Conservation (phyloP, 352 stramenopile genomes). For the Phytophthora cactorum region DNA sequence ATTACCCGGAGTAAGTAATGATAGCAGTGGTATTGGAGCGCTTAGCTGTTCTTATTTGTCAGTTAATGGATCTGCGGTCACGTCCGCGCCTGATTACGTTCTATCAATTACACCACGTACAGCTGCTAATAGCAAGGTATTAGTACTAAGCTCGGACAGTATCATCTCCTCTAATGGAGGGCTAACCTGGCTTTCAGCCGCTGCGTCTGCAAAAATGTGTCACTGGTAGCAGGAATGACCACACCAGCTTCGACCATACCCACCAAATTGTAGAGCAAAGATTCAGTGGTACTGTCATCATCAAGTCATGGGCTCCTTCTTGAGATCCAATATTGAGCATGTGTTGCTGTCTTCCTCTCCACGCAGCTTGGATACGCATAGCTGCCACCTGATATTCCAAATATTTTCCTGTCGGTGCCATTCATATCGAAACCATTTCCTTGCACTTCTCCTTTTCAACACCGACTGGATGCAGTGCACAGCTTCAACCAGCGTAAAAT, state of each 20-base stretch:
- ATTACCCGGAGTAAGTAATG: no score
- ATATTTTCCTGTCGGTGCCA: conserved; percentile 25
- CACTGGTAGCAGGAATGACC: background rate
- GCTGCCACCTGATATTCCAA: conserved; percentile 41
- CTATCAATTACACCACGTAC: no score
- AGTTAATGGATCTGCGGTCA: no score
- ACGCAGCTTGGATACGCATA: conserved; percentile 57
- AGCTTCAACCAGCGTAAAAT: conserved; percentile 42
- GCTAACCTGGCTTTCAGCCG: no score
- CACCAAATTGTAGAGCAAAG: conserved; percentile 22
- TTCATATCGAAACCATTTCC: conserved; percentile 23
- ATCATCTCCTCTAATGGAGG: no score
- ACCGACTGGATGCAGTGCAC: conserved; percentile 53
- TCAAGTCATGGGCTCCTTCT: background rate
- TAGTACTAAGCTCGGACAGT: no score
- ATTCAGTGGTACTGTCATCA: conserved; percentile 24
- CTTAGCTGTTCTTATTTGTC: no score
- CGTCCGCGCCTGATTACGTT: no score
- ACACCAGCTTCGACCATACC: conserved; percentile 11
- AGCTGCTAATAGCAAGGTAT: no score
- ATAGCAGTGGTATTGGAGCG: no score
- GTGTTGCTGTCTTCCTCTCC: conserved; percentile 34
- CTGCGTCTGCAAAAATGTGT: background rate
- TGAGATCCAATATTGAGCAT: background rate
- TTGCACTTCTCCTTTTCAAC: conserved; percentile 38